These are phyloP conservation scores for Lichtheimia ornata DNA, from an alignment of 371 early-diverging fungal genomes.

Conservation along the genomic window DNA sequence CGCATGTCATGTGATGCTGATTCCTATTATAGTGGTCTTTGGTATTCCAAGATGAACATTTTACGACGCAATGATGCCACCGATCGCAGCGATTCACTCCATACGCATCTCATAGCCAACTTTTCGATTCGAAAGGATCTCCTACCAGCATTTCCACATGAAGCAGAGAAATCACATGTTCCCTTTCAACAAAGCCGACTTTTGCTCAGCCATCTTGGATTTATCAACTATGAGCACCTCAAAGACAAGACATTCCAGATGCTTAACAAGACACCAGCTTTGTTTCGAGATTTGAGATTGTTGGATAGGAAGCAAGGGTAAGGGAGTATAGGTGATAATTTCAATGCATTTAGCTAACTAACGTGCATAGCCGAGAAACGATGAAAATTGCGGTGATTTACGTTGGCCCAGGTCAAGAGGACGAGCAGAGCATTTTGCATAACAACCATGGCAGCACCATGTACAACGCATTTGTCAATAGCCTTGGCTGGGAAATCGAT, in stretches of 20 bases:
- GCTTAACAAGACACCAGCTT: slow-evolving; percentile 64
- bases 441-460: slow-evolving; percentile 68
- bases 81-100: slow-evolving; percentile 25
- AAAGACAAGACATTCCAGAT: slow-evolving; percentile 73
- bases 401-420: slow-evolving; percentile 90
- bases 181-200: slow-evolving; percentile 70
- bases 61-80: slow-evolving; percentile 33
- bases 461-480: slow-evolving; percentile 82
- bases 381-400: slow-evolving; percentile 91
- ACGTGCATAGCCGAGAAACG: slow-evolving; percentile 65
- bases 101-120: slow-evolving; percentile 40
- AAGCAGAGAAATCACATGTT: slow-evolving; percentile 54
- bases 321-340: slow-evolving; percentile 5
- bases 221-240: slow-evolving; percentile 70
- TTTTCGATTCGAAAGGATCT: slow-evolving; percentile 61
- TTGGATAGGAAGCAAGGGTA: slow-evolving; percentile 80
- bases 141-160: slow-evolving; percentile 51
- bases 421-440: slow-evolving; percentile 79
- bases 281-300: slow-evolving; percentile 75
- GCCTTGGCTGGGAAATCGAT: slow-evolving; percentile 86
- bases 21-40: slow-evolving; percentile 16
- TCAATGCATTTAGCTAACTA: not conserved
- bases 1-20: not conserved
- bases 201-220: slow-evolving; percentile 75
- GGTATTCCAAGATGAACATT: slow-evolving; percentile 52